These are phyloP conservation scores for Phytophthora pluvialis DNA, from an alignment of 352 stramenopile species.

Conservation along the genomic window DNA sequence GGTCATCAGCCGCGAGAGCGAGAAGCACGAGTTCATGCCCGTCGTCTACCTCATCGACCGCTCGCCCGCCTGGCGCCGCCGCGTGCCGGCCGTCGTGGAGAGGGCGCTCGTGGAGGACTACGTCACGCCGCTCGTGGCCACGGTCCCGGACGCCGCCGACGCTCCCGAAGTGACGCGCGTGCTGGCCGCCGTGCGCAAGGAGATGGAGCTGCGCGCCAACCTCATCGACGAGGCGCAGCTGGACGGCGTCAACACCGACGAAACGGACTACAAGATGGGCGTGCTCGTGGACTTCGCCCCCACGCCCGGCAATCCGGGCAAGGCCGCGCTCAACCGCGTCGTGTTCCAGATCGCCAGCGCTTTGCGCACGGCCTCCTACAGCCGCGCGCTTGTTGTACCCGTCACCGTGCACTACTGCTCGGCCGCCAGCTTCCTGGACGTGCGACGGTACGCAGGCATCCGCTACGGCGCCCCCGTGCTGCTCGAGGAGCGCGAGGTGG, in stretches of 20 bases:
- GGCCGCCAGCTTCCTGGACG: slow-evolving; percentile 50
- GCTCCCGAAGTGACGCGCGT: slow-evolving; percentile 24
- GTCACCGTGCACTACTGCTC: slow-evolving; percentile 73
- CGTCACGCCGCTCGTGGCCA: slow-evolving; percentile 54
- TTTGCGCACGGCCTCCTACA: slow-evolving; percentile 45
- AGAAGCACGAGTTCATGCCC: slow-evolving; percentile 84
- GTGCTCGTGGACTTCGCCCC: slow-evolving; percentile 61
- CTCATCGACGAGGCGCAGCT: slow-evolving; percentile 47
- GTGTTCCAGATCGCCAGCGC: slow-evolving; percentile 58
- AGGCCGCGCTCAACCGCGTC: slow-evolving; percentile 59
- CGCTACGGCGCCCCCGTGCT: slow-evolving; percentile 71
- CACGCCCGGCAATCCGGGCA: slow-evolving; percentile 36
- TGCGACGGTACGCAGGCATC: slow-evolving; percentile 58
- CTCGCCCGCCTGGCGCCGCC: slow-evolving; percentile 52
- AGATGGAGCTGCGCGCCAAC: slow-evolving; percentile 51
- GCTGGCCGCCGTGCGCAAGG: slow-evolving; percentile 36
- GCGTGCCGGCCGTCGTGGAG: slow-evolving; percentile 59
- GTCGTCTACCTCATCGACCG: slow-evolving; percentile 77
- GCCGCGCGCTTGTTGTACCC: slow-evolving; percentile 61
- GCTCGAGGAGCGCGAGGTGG: slow-evolving; percentile 62
- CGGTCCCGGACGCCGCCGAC: slow-evolving; percentile 18
- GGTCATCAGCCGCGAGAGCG: slow-evolving; percentile 69
- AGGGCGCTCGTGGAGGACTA: slow-evolving; percentile 63
- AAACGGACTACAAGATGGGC: slow-evolving; percentile 68
- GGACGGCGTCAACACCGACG: slow-evolving; percentile 45